Conservation (phyloP, 2,329 filamentous ascomycete genomes). For the Claviceps fusiformis region DNA sequence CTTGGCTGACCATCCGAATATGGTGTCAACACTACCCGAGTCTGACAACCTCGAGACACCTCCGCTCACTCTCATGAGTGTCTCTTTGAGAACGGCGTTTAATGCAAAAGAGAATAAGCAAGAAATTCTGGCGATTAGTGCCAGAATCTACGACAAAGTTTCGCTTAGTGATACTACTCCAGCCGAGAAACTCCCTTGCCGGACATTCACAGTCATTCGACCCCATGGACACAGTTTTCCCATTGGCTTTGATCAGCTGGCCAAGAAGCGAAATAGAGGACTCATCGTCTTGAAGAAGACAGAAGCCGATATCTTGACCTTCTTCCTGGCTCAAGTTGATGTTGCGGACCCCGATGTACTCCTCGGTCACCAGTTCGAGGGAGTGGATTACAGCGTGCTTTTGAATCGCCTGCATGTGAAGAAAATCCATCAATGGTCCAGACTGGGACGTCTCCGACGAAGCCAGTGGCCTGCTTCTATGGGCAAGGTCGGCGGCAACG, state of each 20-base stretch:
- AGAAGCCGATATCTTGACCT: conserved; percentile 72
- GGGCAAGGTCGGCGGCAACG: conserved; percentile 72
- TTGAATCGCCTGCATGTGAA: conserved; percentile 77
- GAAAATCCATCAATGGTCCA: conserved; percentile 89
- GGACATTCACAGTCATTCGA: conserved; percentile 83
- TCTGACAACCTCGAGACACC: conserved; percentile 72
- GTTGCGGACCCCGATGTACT: conserved; percentile 86
- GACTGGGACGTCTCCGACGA: conserved; percentile 75
- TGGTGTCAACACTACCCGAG: conserved; percentile 59
- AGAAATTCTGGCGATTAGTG: conserved; percentile 83
- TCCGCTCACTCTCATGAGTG: conserved; percentile 88
- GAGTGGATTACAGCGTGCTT: conserved; percentile 87
- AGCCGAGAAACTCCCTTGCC: conserved; percentile 75
- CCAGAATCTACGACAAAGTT: conserved; percentile 84
- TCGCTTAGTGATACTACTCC: conserved; percentile 77
- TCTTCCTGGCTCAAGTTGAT: conserved; percentile 81
- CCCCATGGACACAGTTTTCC: conserved; percentile 67
- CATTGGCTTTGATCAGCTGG: conserved; percentile 70
- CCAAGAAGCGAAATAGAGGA: conserved; percentile 57
- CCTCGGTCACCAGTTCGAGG: conserved; percentile 89
- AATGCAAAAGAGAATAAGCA: conserved; percentile 92
- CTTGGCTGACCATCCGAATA: conserved; percentile 62
- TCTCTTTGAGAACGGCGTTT: conserved; percentile 75
- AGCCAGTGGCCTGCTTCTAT: conserved; percentile 78
- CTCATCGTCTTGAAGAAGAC: conserved; percentile 69